These are phyloP conservation scores for Komagataella ulmi DNA, from an alignment of 805 yeast genomes.

Conservation along the genomic window DNA sequence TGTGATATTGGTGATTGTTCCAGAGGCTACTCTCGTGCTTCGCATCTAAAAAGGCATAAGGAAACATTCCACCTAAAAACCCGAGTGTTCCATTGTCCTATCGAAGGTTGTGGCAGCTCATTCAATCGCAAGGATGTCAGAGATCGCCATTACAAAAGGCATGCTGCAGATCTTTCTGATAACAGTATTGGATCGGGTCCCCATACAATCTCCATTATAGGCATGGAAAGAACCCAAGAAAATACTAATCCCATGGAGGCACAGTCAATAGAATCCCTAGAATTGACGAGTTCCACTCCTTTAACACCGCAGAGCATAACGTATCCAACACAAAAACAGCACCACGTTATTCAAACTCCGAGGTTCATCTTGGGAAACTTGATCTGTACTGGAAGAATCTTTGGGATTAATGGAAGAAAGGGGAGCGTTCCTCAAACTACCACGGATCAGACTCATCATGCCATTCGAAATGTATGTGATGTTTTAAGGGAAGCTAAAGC, in stretches of 20 bases:
- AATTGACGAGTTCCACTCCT: neutral
- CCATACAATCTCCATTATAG: neutral
- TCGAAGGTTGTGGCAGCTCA: constrained; percentile 32
- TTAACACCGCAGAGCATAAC: neutral
- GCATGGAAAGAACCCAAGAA: neutral
- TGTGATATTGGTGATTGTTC: constrained; percentile 20
- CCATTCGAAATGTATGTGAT: neutral
- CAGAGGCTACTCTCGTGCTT: constrained; percentile 41
- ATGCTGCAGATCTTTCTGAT: constrained; percentile 7
- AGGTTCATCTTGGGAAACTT: neutral
- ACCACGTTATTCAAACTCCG: neutral
- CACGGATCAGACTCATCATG: neutral
- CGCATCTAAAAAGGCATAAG: constrained; percentile 44
- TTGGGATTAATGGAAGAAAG: neutral
- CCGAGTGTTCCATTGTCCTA: constrained; percentile 26
- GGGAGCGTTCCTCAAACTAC: neutral
- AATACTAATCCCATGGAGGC: neutral
- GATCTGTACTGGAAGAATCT: neutral
- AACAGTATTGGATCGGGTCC: neutral
- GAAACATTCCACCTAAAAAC: constrained; percentile 31
- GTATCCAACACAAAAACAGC: neutral
- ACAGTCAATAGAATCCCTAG: neutral
- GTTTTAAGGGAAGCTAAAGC: neutral
- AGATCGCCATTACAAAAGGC: constrained; percentile 25
- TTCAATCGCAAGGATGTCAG: constrained; percentile 42